These are phyloP conservation scores for Eucalyptus regnans DNA, from an alignment of 345 rosid species.

Conservation along the genomic window DNA sequence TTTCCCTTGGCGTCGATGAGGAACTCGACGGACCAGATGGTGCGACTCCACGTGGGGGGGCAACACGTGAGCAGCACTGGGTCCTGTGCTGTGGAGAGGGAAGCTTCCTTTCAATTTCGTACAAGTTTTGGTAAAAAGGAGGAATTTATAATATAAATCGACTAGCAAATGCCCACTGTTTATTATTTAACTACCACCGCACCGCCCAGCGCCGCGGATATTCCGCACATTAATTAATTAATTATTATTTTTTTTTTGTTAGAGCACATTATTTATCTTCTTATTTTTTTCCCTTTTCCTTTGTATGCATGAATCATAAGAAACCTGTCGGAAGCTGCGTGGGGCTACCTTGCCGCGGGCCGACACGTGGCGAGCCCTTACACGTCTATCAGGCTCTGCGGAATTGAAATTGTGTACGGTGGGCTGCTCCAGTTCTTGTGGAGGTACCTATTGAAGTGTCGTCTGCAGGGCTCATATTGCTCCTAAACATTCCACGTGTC, in stretches of 20 bases:
- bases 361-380: neutral
- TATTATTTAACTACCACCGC: neutral
- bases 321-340: neutral
- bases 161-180: neutral
- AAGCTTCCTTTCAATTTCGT: neutral
- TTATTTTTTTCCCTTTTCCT: accelerated
- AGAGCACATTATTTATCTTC: no score
- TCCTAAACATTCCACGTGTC: no score
- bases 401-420: no score
- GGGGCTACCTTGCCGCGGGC: accelerated
- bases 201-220: neutral
- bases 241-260: no score
- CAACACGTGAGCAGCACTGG: neutral
- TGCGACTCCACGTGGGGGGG: no score
- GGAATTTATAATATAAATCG: neutral
- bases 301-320: neutral
- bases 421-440: no score
- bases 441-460: no score
- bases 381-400: neutral
- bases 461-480: no score
- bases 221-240: neutral
- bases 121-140: neutral
- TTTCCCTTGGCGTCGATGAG: no score
- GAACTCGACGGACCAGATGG: no score
- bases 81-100: neutral